Conservation (phyloP, 352 stramenopile genomes). For the Albugo candida region DNA sequence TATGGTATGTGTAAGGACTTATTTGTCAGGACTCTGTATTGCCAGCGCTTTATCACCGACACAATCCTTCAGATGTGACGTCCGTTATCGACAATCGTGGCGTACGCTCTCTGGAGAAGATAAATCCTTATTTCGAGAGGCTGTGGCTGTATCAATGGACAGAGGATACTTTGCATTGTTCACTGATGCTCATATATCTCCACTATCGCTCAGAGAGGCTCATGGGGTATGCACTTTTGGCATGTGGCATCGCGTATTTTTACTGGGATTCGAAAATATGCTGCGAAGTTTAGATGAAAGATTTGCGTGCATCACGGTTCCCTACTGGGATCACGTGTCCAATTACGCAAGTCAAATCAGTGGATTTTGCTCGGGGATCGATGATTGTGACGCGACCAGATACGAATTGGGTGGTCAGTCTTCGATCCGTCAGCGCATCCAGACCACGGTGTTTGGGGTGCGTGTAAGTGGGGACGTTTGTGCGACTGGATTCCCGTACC, state of each 20-base stretch:
- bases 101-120: conserved; percentile 16
- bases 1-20: too few species aligned
- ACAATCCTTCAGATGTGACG: too few species aligned
- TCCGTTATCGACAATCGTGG: conserved; percentile 27
- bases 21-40: too few species aligned
- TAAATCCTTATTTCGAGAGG: conserved; percentile 42
- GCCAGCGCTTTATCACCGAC: too few species aligned
- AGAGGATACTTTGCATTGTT: conserved; percentile 34
- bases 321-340: conserved; percentile 64
- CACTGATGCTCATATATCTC: conserved; percentile 28
- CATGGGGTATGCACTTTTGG: conserved; percentile 31
- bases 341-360: conserved; percentile 28
- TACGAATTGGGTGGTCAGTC: conserved; percentile 25
- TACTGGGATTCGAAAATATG: conserved; percentile 61
- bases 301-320: conserved; percentile 48
- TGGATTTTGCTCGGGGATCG: conserved; percentile 18
- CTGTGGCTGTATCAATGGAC: conserved; percentile 29
- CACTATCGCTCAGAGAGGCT: conserved; percentile 15
- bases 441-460: conserved; percentile 5
- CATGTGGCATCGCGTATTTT: conserved; percentile 48
- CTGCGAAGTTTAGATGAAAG: conserved; percentile 31
- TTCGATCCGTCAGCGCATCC: conserved; percentile 13
- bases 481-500: conserved; percentile 37
- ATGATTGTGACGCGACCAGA: conserved; percentile 41
- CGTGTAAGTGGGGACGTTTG: conserved; percentile 13